Evolutionary conservation across 148 eudicot species (phyloP), one percentile per base, ranked within the genome.

Genomic region (Camellia granthamiana): DNA sequence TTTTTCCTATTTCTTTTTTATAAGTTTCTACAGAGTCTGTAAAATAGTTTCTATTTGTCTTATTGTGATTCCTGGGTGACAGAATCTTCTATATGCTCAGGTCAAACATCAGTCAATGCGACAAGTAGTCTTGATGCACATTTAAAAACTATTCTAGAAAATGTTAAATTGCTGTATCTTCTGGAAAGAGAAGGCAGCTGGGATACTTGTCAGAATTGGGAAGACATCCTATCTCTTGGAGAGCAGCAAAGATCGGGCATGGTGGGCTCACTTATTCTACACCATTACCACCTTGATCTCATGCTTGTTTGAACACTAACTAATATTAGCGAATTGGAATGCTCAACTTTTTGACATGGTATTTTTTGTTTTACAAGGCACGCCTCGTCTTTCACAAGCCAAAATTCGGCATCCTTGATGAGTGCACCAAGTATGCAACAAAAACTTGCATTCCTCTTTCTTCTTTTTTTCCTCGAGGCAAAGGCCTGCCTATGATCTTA

Each of bases 361-460:
- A 1, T 72, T 83, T 84, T 19, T 63, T 66, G 62, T 82, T 82
- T 71, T 79, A 63, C 86, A 63, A 95, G 99, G 99, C 99, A 41
- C 99, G 99, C 11, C 85, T 95, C 75, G 93, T 95, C 91, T 95
- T 95, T 85, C 99, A 95, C 91, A 95, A 95, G 87, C 99, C 99
- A 62, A 92, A 88, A 72, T 95, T 90, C 77, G 99, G 92, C 51
- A 88, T 93, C 85, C 99, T 95, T 54, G 99, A 93, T 64, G 99
- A 95, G 79, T 95, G 99, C 85, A 95, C 99, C 88, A 95, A 95
- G 97, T 95, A 90, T 49, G 93, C 74, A 54, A 69, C 80, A 55
- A 15, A 62, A 15, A 21, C 6, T 52, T 67, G 1, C 41, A 9
- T 0, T 43, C 7, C 21, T 41, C 15, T 61, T 76, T 15, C 15